A percentile compares a stretch with the other conserved stretches of the same genome.
Conservation (phyloP, 495 filamentous ascomycete species). For the Xylaria longipes region DNA sequence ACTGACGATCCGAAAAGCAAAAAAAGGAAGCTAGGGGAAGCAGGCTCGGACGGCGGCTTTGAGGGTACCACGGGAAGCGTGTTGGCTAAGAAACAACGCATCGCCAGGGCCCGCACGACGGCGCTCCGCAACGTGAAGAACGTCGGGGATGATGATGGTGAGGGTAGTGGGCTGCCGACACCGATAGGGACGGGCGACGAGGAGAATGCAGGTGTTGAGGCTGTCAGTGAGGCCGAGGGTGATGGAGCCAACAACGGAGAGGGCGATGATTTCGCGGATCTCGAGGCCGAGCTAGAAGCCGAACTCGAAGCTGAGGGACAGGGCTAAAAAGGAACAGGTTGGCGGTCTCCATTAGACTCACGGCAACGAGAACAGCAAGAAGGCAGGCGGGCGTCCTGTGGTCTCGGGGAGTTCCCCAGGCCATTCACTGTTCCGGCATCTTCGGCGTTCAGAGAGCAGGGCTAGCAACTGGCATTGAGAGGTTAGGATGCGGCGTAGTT, state of each 20-base stretch:
- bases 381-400: not conserved
- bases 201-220: conserved; percentile 41
- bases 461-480: not conserved
- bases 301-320: conserved; percentile 63
- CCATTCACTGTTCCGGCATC: not conserved
- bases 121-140: conserved; percentile 54
- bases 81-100: conserved; percentile 53
- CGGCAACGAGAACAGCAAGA: not conserved
- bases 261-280: conserved; percentile 63
- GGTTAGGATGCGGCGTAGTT: conserved; percentile 7
- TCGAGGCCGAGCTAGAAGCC: conserved; percentile 72
- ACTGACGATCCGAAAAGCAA: conserved; percentile 34
- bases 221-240: conserved; percentile 34
- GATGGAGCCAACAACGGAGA: conserved; percentile 38
- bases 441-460: not conserved
- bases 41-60: conserved; percentile 42
- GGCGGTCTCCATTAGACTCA: not conserved
- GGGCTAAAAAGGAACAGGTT: conserved; percentile 31
- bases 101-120: conserved; percentile 55
- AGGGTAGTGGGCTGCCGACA: conserved; percentile 55
- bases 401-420: not conserved
- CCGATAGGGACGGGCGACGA: conserved; percentile 59
- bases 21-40: conserved; percentile 42
- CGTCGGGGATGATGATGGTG: conserved; percentile 46
- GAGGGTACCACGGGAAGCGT: conserved; percentile 37